A percentile compares a stretch with the other conserved stretches of the same genome.
phyloP scores from a whole-genome alignment of 2,329 filamentous ascomycete genomes.

The Fusarium sp. region DNA sequence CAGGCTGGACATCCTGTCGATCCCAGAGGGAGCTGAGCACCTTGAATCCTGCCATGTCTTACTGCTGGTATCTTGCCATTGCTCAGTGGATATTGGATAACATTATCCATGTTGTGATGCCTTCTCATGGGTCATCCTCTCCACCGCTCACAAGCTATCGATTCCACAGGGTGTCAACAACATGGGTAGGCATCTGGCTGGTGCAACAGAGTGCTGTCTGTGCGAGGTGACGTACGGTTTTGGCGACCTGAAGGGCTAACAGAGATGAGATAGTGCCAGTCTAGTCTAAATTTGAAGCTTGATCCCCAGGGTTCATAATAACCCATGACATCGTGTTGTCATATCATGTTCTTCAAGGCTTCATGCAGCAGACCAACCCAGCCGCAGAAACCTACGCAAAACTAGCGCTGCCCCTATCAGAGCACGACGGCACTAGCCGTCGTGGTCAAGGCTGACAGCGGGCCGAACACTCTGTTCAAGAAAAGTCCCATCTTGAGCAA shows the following conservation, averaged over 20 bases:
- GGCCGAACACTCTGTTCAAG: conserved; percentile 16
- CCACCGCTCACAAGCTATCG: conserved; percentile 23
- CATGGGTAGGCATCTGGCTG: conserved; percentile 22
- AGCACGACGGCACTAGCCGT: conserved; percentile 37
- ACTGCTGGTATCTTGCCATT: conserved; percentile 5
- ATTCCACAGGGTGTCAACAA: conserved; percentile 22
- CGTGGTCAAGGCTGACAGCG: conserved; percentile 28
- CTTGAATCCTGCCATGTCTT: conserved; percentile 24
- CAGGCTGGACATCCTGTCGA: conserved; percentile 28
- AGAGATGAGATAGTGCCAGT: conserved; percentile 25
- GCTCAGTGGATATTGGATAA: conserved; percentile 12
- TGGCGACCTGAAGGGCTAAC: conserved; percentile 13
- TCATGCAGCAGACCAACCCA: conserved; percentile 26
- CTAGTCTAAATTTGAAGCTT: conserved; percentile 24
- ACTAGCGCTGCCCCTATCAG: conserved; percentile 35
- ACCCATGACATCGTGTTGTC: conserved; percentile 38
- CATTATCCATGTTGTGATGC: conserved; percentile 22
- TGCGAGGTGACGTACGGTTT: conserved; percentile 39
- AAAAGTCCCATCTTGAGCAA: neutral
- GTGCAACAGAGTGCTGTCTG: conserved; percentile 22
- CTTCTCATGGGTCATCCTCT: conserved; percentile 23
- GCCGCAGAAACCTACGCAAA: conserved; percentile 39
- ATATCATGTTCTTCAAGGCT: conserved; percentile 41
- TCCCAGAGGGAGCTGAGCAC: conserved; percentile 28
- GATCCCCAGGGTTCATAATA: conserved; percentile 26